Evolutionary conservation across 371 early-diverging fungal genomes (phyloP), one percentile per base, ranked within the genome.

Genomic region (Mucor piriformis): DNA sequence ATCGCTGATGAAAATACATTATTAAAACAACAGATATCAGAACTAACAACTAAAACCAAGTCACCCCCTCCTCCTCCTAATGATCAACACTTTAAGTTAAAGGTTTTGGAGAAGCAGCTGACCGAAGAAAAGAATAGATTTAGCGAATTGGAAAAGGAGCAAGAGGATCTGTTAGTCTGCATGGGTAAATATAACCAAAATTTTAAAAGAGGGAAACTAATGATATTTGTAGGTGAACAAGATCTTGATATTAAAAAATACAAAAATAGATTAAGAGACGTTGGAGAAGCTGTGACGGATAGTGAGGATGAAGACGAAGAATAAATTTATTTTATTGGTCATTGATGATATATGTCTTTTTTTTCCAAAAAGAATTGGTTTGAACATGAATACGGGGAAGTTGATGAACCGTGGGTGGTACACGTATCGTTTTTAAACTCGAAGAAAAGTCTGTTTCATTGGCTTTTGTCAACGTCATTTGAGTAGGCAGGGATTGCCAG

Each of bases 141-240:
- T 27, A 70, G 57, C 3, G 69, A 73, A 10, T 29, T 93, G 48
- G 89, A 91, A 65, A 87, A 88, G 59, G 96, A 96, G 64, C 93
- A 93, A 61, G 95, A 96, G 61, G 97, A 97, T 66, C 64, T 96
- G 51, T 75, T 96, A 50, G 90, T 95, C 24, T 91, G 88, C 54
- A 74, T 96, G 72, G 95, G 81, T 76, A 79, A 63, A 57, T 47
- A 11, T 0, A 33, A 37, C 2, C 82, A 8, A 42, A 37, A 38
- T 12, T 40, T 21, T 40, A 6, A 42, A 40, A 40, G 12, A 43
- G 18, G 1, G 24, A 32, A 20, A 35, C 35, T 51, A 13, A 27
- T 46, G 20, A 3, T 25, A 6, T 44, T 44, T 29, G 12, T 58
- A 79, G 79, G 79, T 29, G 95, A 92, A 46, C 92, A 92, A 73